Conservation (phyloP, 2,329 filamentous ascomycete species). For the Mollisia scopiformis region DNA sequence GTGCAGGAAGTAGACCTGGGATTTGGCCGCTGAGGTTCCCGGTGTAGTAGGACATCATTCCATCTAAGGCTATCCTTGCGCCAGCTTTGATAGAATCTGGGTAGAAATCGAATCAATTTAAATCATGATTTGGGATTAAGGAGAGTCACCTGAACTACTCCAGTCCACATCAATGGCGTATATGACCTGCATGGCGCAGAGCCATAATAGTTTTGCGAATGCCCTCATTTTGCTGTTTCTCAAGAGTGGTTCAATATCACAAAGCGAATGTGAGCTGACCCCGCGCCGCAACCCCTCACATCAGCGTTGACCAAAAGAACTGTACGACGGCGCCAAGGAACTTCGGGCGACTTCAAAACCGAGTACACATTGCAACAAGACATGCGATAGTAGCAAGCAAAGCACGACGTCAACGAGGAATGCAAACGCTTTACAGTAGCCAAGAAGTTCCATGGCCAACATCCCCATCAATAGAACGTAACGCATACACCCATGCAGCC, state of each 20-base stretch:
- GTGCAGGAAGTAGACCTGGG: slow-evolving; percentile 51
- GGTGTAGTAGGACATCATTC: slow-evolving; percentile 52
- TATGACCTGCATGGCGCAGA: neutral
- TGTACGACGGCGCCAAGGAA: neutral
- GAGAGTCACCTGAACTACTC: neutral
- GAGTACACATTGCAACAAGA: neutral
- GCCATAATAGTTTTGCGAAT: neutral
- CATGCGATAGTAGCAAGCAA: neutral
- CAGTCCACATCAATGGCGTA: slow-evolving; percentile 16
- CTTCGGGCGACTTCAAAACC: neutral
- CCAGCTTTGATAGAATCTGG: slow-evolving; percentile 35
- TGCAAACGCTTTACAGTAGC: neutral
- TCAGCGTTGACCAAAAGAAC: neutral
- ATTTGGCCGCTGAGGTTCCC: slow-evolving; percentile 52
- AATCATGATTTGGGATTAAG: neutral
- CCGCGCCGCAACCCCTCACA: neutral
- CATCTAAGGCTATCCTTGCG: slow-evolving; percentile 41
- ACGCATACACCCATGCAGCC: neutral
- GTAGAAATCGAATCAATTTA: slow-evolving; percentile 39
- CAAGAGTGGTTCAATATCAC: neutral
- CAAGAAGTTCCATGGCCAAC: no score
- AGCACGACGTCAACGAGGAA: neutral
- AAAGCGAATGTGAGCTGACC: neutral
- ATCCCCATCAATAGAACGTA: neutral
- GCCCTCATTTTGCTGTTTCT: no score